Evolutionary conservation across 2,329 filamentous ascomycete genomes (phyloP).

Genomic region (Pseudogymnoascus sp.): DNA sequence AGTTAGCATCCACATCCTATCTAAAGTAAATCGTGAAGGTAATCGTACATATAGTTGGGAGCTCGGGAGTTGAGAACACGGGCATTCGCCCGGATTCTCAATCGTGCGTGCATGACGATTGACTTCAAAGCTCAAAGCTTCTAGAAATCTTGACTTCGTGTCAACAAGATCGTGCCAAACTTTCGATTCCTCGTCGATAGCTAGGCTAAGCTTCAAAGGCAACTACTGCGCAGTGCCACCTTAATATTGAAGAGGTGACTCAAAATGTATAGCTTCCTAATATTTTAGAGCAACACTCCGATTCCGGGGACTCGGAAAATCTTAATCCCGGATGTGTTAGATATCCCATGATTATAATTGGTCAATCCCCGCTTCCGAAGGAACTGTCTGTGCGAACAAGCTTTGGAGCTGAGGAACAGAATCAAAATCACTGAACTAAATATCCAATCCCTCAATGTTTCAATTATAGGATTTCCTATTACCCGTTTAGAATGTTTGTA

Average conservation of each 20-base stretch:
- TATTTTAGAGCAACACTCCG: slow-evolving; percentile 8
- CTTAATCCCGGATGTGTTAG: background rate
- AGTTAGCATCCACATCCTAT: slow-evolving; percentile 13
- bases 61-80: slow-evolving; percentile 22
- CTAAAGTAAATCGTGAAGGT: slow-evolving; percentile 12
- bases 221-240: background rate
- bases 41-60: slow-evolving; percentile 26
- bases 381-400: background rate
- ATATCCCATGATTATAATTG: background rate
- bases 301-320: background rate
- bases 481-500: background rate
- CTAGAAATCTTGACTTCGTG: background rate
- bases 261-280: background rate
- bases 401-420: background rate
- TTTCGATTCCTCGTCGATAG: background rate
- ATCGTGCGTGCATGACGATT: slow-evolving; percentile 17
- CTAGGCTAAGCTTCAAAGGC: background rate
- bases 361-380: background rate
- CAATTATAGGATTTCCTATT: background rate
- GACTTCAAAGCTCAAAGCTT: background rate
- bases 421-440: background rate
- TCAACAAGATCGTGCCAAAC: background rate
- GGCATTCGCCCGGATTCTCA: slow-evolving; percentile 25
- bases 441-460: background rate
- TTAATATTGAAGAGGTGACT: background rate